Evolutionary conservation across 1,284 basidiomycete genomes (phyloP).

Genomic region (Fomes fomentarius): DNA sequence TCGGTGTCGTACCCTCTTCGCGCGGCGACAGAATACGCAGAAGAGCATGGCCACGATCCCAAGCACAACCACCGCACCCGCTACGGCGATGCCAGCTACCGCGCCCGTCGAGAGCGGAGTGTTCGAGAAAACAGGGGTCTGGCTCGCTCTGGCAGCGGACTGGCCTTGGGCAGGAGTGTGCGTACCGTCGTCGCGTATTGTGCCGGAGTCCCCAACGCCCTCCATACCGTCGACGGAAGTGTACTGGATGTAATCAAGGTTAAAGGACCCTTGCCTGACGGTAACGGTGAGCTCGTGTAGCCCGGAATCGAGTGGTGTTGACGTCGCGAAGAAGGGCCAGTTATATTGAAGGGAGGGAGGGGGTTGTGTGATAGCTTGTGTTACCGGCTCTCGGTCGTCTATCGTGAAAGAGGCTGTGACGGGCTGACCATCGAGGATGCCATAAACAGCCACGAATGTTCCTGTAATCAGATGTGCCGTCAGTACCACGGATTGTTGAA

Average conservation of each 20-base stretch:
- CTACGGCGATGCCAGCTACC: constrained; percentile 14
- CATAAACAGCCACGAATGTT: constrained; percentile 20
- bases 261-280: constrained; percentile 9
- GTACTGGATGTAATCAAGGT: constrained; percentile 20
- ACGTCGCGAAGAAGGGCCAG: constrained; percentile 20
- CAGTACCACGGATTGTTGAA: neutral
- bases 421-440: constrained; percentile 4
- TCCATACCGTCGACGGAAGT: neutral
- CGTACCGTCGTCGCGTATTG: too few species aligned
- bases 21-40: constrained; percentile 11
- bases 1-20: constrained; percentile 15
- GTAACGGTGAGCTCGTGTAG: constrained; percentile 14
- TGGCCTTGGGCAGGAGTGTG: too few species aligned
- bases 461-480: constrained; percentile 7
- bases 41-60: neutral
- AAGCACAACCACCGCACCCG: neutral
- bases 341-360: constrained; percentile 5
- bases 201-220: constrained; percentile 4
- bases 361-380: neutral
- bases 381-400: constrained; percentile 9
- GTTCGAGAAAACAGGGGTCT: neutral
- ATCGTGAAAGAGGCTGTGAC: constrained; percentile 14
- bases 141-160: too few species aligned
- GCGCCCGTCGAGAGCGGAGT: constrained; percentile 1
- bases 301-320: constrained; percentile 6